Conservation (phyloP, 441 rosid genomes). For the Adansonia madagascariensis region DNA sequence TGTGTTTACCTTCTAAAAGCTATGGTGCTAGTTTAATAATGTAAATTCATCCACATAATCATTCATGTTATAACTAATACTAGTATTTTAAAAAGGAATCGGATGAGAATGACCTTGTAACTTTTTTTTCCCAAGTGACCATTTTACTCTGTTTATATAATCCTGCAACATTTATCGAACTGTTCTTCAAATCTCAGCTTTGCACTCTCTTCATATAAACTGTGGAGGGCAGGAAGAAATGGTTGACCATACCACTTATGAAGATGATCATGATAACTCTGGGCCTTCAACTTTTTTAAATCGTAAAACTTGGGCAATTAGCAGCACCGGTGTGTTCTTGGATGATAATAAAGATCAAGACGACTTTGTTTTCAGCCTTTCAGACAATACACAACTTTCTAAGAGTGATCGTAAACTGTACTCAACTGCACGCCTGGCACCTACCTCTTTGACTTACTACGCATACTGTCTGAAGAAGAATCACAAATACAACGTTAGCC, state of each 20-base stretch:
- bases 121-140: too few relatives aligned
- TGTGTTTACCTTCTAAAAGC: not conserved
- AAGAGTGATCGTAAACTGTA: conserved; percentile 3
- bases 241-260: not conserved
- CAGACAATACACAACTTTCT: not conserved
- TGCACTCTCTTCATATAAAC: not conserved
- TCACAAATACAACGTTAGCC: conserved; percentile 44
- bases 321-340: conserved; percentile 12
- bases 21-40: not conserved
- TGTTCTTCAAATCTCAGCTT: not conserved
- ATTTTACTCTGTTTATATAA: not conserved
- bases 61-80: not conserved
- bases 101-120: not conserved
- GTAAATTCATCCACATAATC: too few relatives aligned
- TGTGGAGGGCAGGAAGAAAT: not conserved
- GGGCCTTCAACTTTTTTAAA: conserved; percentile 8
- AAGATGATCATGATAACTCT: not conserved
- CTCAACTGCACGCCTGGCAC: conserved; percentile 50
- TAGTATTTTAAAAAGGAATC: not conserved
- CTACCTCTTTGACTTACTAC: conserved; percentile 60
- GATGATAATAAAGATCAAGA: too few relatives aligned
- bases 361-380: too few relatives aligned
- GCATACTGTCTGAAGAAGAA: conserved; percentile 42
- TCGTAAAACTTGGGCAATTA: not conserved
- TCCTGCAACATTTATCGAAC: not conserved